Conservation (phyloP, 805 yeast genomes). For the Phaffomyces antillensis region DNA sequence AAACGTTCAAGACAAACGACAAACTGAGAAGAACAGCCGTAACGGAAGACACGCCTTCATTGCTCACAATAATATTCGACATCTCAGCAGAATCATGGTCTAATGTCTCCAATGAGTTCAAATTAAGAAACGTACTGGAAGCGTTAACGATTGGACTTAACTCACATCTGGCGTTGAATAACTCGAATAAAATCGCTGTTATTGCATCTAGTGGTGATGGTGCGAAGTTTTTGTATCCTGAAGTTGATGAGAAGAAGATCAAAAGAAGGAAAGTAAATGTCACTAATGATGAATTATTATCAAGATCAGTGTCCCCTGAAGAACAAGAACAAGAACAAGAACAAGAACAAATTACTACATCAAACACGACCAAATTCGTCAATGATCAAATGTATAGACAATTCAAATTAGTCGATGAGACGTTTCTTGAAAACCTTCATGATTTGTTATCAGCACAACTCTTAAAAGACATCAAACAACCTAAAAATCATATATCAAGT, state of each 20-base stretch:
- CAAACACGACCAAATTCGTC: conserved; percentile 20
- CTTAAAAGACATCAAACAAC: conserved; percentile 21
- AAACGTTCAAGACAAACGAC: conserved; percentile 33
- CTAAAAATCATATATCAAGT: conserved; percentile 44
- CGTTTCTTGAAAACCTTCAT: conserved; percentile 54
- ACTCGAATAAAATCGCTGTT: conserved; percentile 76
- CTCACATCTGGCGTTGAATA: conserved; percentile 81
- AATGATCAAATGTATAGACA: conserved; percentile 75
- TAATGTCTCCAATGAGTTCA: conserved; percentile 26
- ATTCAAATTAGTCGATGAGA: conserved; percentile 71
- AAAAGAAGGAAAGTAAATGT: background rate
- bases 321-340: conserved; percentile 1
- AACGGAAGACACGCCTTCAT: conserved; percentile 64
- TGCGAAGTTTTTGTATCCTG: conserved; percentile 66
- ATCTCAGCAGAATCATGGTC: conserved; percentile 52
- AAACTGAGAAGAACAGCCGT: conserved; percentile 17
- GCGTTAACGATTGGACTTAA: conserved; percentile 71
- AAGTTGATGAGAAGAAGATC: background rate
- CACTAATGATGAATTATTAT: background rate
- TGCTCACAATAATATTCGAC: conserved; percentile 73
- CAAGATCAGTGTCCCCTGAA: conserved; percentile 13
- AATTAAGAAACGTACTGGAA: conserved; percentile 38
- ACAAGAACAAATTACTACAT: background rate
- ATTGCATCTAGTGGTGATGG: conserved; percentile 70
- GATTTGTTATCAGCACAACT: conserved; percentile 20